These are phyloP conservation scores for Colletotrichum sp. DNA, from an alignment of 2,329 filamentous ascomycete species.

Conservation along the genomic window DNA sequence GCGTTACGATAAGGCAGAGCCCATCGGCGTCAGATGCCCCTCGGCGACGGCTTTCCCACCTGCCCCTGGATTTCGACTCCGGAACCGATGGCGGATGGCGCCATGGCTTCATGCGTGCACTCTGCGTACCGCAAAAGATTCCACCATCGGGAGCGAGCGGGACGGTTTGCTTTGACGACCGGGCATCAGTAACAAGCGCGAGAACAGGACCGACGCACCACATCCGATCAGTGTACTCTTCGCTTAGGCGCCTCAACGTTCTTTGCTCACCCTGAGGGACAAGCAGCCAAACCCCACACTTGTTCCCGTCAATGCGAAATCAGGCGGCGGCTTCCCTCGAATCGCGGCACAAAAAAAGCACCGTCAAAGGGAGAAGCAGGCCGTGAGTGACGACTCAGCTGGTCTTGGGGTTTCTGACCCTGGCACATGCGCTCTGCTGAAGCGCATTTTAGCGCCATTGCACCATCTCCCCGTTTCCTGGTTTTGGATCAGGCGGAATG, in stretches of 20 bases:
- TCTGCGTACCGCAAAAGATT: neutral
- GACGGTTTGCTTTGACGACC: neutral
- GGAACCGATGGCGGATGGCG: neutral
- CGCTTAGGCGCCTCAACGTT: neutral
- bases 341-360: neutral
- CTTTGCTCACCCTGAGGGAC: neutral
- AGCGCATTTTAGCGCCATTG: conserved; percentile 5
- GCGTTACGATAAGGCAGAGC: conserved; percentile 5
- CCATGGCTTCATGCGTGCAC: neutral
- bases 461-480: conserved; percentile 1
- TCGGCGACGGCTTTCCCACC: neutral
- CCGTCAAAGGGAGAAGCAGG: neutral
- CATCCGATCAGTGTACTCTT: neutral
- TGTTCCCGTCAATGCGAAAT: neutral
- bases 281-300: neutral
- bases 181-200: neutral
- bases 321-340: neutral
- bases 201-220: neutral
- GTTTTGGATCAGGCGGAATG: conserved; percentile 12
- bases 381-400: neutral
- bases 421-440: conserved; percentile 2
- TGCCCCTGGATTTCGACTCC: neutral
- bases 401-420: neutral
- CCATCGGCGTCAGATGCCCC: neutral
- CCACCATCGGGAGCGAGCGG: neutral